Percentiles rank a stretch among this genome's conserved stretches.
These are phyloP conservation scores for Malus hybrid DNA, from an alignment of 331 rosid genomes.

Conservation along the genomic window DNA sequence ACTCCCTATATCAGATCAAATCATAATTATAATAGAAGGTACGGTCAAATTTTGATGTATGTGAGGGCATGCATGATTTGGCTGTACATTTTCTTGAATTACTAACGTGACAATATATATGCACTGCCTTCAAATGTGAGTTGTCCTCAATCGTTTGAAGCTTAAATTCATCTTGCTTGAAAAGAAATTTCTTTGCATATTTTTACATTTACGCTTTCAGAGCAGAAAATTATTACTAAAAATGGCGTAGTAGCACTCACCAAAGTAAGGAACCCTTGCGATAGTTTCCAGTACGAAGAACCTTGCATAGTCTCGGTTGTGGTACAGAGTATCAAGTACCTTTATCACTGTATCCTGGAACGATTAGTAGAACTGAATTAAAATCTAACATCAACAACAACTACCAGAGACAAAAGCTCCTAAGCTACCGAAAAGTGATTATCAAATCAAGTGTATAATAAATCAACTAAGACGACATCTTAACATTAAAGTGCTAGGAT, in stretches of 20 bases:
- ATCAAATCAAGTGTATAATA: background rate
- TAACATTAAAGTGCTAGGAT: background rate
- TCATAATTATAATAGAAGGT: too few relatives aligned
- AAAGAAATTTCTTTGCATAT: background rate
- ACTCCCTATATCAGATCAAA: background rate
- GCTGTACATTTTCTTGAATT: background rate
- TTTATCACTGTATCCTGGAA: slow-evolving; percentile 86
- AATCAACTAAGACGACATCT: background rate
- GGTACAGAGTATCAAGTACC: slow-evolving; percentile 74
- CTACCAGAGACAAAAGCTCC: background rate
- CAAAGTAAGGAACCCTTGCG: slow-evolving; percentile 98
- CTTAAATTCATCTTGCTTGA: background rate
- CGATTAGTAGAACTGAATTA: slow-evolving; percentile 8
- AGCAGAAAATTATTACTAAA: background rate
- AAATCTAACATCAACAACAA: background rate
- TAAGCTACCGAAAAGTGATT: background rate
- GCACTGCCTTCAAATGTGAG: background rate
- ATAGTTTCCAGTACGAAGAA: slow-evolving; percentile 94
- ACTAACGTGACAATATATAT: background rate
- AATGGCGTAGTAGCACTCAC: slow-evolving; percentile 28
- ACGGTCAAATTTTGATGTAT: background rate
- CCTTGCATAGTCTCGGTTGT: slow-evolving; percentile 78
- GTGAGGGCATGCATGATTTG: background rate
- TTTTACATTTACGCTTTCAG: background rate
- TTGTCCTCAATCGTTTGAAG: background rate